These are phyloP conservation scores for Sarcodon aspratus DNA, from an alignment of 768 basidiomycete genomes.

Conservation along the genomic window DNA sequence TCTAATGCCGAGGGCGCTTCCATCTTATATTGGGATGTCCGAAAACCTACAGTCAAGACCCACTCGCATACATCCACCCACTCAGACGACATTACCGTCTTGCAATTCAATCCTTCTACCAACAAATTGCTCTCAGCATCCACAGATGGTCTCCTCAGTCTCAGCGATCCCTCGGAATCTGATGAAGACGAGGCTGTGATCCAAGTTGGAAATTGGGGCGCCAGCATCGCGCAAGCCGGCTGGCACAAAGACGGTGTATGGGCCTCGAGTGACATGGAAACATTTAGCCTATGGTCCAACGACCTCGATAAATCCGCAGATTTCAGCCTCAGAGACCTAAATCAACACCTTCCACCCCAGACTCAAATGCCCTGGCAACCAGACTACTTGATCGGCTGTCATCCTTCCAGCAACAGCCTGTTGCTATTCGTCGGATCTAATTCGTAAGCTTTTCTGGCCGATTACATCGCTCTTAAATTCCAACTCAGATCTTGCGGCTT, in stretches of 20 bases:
- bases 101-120: constrained; percentile 36
- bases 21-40: constrained; percentile 85
- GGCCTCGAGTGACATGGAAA: constrained; percentile 94
- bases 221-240: constrained; percentile 68
- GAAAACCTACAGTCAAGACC: constrained; percentile 59
- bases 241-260: constrained; percentile 55
- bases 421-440: constrained; percentile 65
- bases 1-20: constrained; percentile 72
- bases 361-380: constrained; percentile 11
- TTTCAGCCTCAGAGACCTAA: too few species aligned
- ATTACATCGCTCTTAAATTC: neutral
- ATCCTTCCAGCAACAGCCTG: constrained; percentile 26
- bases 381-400: constrained; percentile 59
- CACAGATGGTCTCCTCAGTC: constrained; percentile 73
- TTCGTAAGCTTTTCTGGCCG: constrained; percentile 35
- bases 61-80: constrained; percentile 80
- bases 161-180: constrained; percentile 56
- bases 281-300: constrained; percentile 72
- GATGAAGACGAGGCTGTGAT: constrained; percentile 85
- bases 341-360: neutral
- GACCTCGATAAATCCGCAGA: constrained; percentile 32
- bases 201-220: constrained; percentile 79
- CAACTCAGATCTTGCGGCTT: neutral
- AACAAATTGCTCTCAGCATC: constrained; percentile 67
- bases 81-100: constrained; percentile 82